phyloP scores from a whole-genome alignment of 2,329 filamentous ascomycete species.

The Aspergillus sp. region DNA sequence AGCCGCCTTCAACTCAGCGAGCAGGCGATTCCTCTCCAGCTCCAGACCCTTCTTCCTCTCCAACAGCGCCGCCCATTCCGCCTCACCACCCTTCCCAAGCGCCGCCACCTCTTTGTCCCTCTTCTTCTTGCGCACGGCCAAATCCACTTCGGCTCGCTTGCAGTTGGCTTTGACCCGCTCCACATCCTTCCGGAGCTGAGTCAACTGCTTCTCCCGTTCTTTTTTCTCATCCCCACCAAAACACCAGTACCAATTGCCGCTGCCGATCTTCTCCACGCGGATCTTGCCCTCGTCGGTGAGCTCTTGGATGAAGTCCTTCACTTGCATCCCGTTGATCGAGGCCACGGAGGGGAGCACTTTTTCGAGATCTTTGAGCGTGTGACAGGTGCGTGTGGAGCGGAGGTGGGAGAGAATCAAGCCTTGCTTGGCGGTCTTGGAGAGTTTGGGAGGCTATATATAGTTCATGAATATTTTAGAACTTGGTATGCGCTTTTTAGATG shows the following conservation, averaged over 20 bases:
- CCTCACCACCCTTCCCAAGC: slow-evolving; percentile 15
- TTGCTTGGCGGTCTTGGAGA: slow-evolving; percentile 59
- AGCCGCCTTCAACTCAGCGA: slow-evolving; percentile 16
- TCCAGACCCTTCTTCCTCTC: slow-evolving; percentile 23
- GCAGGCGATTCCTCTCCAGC: slow-evolving; percentile 34
- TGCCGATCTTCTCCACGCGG: slow-evolving; percentile 68
- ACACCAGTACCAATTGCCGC: slow-evolving; percentile 71
- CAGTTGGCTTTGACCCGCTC: slow-evolving; percentile 26
- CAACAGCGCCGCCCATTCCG: slow-evolving; percentile 23
- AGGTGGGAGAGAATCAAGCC: slow-evolving; percentile 60
- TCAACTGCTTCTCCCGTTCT: slow-evolving; percentile 37
- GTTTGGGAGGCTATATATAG: slow-evolving; percentile 49
- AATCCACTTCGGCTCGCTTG: slow-evolving; percentile 34
- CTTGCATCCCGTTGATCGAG: slow-evolving; percentile 65
- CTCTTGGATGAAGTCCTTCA: slow-evolving; percentile 65
- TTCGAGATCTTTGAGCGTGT: slow-evolving; percentile 68
- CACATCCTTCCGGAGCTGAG: slow-evolving; percentile 29
- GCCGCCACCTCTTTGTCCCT: slow-evolving; percentile 21
- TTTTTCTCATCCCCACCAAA: slow-evolving; percentile 61
- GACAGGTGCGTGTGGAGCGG: slow-evolving; percentile 59
- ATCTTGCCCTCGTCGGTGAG: slow-evolving; percentile 63
- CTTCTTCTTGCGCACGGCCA: slow-evolving; percentile 38
- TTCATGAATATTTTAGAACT: neutral
- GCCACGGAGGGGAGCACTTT: slow-evolving; percentile 62
- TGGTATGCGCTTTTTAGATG: neutral